Percentiles rank a stretch among this genome's conserved stretches.
Conservation (phyloP, 805 yeast genomes). For the Scheffersomyces amazonensis region DNA sequence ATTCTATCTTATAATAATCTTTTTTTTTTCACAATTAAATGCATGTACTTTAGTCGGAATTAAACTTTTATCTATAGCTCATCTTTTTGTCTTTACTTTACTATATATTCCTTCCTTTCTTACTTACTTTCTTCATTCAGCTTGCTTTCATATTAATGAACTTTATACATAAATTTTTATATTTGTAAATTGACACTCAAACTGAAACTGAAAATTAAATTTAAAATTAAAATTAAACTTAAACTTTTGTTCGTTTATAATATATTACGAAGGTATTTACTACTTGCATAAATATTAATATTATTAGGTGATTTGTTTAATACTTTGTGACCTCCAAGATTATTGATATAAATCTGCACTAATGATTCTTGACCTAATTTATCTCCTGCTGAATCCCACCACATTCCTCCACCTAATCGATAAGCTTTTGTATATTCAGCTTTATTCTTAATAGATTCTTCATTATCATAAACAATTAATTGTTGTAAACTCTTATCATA, state of each 20-base stretch:
- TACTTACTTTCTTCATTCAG: too few relatives aligned
- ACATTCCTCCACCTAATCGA: conserved; percentile 79
- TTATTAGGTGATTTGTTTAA: conserved; percentile 15
- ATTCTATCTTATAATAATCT: conserved; percentile 62
- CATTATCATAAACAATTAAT: conserved; percentile 67
- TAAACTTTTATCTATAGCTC: too few relatives aligned
- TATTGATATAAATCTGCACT: conserved; percentile 44
- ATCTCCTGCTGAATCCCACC: conserved; percentile 95
- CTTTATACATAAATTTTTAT: too few relatives aligned
- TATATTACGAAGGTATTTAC: conserved; percentile 10
- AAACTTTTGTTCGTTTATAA: not conserved
- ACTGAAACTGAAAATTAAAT: too few relatives aligned
- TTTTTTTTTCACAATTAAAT: not conserved
- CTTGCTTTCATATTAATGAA: too few relatives aligned
- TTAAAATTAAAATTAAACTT: too few relatives aligned
- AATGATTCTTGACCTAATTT: conserved; percentile 34
- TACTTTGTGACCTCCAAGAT: conserved; percentile 21
- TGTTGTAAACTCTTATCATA: conserved; percentile 34
- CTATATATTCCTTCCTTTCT: too few relatives aligned
- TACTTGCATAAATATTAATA: conserved; percentile 8
- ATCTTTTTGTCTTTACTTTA: too few relatives aligned
- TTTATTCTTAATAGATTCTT: conserved; percentile 50
- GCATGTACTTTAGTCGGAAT: too few relatives aligned
- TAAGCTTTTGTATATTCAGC: conserved; percentile 51
- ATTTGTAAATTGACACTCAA: too few relatives aligned